Conservation (phyloP, 78 protist genomes). For the slime mould (Dictyostelium discoideum) region dicty_2.7 NC_007088.5:1987501-1988000, state of each 20-base stretch:
- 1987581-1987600: no score
- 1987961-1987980: slow-evolving; percentile 70
- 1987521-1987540: not conserved
- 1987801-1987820: not conserved
- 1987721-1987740: no score
- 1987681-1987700: no score
- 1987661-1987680: no score
- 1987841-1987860: not conserved
- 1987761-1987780: not conserved
- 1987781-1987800: not conserved
- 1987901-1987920: slow-evolving; percentile 21
- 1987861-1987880: slow-evolving; percentile 65
- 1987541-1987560: no score
- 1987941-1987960: slow-evolving; percentile 70
- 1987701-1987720: not conserved
- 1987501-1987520: slow-evolving; percentile 16
- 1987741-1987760: not conserved
- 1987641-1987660: no score
- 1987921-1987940: slow-evolving; percentile 68
- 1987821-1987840: not conserved
- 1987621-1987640: not conserved
- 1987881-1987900: slow-evolving; percentile 64
- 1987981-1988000: slow-evolving; percentile 70
- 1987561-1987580: no score
- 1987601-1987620: no score